Percentiles rank a stretch among this genome's conserved stretches.
Evolutionary conservation across 1,139 yeast genomes (phyloP).

Genomic region (Pichia sp.): DNA sequence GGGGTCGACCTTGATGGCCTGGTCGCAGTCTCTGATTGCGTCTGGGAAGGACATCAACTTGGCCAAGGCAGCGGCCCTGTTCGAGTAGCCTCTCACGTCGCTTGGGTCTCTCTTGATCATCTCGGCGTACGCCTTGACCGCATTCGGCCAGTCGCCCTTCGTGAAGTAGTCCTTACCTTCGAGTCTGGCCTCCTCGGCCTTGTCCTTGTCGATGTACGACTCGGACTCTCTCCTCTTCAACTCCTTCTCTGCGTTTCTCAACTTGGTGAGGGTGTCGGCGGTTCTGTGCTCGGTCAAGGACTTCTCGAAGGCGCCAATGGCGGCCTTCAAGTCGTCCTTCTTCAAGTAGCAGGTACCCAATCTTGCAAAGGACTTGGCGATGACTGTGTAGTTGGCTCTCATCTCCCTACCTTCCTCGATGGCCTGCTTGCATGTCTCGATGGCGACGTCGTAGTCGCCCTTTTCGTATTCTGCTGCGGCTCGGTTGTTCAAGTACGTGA

Average conservation of each 20-base stretch:
- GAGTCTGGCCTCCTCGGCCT: constrained; percentile 93
- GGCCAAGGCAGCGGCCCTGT: constrained; percentile 95
- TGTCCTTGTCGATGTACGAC: constrained; percentile 79
- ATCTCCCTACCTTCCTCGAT: constrained; percentile 83
- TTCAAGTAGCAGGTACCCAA: constrained; percentile 81
- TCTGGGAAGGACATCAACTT: constrained; percentile 97
- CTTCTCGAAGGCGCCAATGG: constrained; percentile 78
- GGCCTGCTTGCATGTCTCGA: constrained; percentile 75
- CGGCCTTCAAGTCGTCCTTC: constrained; percentile 64
- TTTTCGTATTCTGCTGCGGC: constrained; percentile 98
- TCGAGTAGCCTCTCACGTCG: constrained; percentile 95
- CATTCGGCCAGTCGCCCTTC: constrained; percentile 94
- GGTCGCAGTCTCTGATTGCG: constrained; percentile 87
- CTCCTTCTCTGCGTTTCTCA: constrained; percentile 83
- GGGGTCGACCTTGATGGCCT: constrained; percentile 86
- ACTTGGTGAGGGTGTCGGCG: constrained; percentile 84
- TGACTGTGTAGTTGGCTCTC: constrained; percentile 86
- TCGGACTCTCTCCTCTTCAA: constrained; percentile 72
- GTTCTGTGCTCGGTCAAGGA: constrained; percentile 97
- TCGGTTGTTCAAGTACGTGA: constrained; percentile 90
- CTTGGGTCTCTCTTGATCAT: constrained; percentile 95
- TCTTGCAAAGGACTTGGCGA: constrained; percentile 92
- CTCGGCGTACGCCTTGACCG: constrained; percentile 91
- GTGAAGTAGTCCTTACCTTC: constrained; percentile 87
- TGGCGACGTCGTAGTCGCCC: constrained; percentile 84